These are phyloP conservation scores for Colletotrichum acutatum DNA, from an alignment of 2,329 filamentous ascomycete genomes.

Conservation along the genomic window DNA sequence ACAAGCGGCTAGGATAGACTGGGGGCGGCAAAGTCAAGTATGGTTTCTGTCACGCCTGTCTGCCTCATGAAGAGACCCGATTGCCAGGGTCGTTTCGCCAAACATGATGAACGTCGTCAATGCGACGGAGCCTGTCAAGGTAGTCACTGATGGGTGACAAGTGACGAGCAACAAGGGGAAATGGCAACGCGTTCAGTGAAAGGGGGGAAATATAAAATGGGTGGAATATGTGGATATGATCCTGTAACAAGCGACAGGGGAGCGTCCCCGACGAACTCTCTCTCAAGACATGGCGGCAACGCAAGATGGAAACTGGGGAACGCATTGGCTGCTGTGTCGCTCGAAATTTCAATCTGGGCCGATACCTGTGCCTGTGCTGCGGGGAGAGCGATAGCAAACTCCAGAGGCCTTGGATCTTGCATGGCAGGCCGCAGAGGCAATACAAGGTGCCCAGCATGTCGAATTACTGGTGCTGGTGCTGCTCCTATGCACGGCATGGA, in stretches of 20 bases:
- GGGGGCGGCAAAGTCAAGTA: slow-evolving; percentile 17
- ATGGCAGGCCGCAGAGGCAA: not conserved
- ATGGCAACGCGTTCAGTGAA: slow-evolving; percentile 12
- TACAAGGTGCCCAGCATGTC: not conserved
- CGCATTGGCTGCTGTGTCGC: slow-evolving; percentile 29
- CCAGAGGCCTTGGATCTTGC: not conserved
- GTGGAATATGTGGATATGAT: slow-evolving; percentile 9
- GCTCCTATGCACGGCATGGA: not conserved
- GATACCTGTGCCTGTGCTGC: slow-evolving; percentile 10
- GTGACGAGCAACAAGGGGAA: not conserved
- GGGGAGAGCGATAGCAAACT: slow-evolving; percentile 10
- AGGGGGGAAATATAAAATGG: slow-evolving; percentile 9
- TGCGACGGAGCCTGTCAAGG: slow-evolving; percentile 13
- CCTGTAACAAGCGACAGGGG: slow-evolving; percentile 19
- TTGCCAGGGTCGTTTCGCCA: slow-evolving; percentile 21
- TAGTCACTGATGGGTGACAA: not conserved
- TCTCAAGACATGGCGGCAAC: slow-evolving; percentile 14
- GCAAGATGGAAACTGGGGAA: slow-evolving; percentile 11
- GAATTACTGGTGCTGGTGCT: not conserved
- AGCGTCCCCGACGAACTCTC: not conserved
- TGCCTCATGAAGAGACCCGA: slow-evolving; percentile 24
- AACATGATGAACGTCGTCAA: slow-evolving; percentile 20
- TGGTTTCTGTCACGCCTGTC: not conserved
- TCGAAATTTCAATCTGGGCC: slow-evolving; percentile 27
- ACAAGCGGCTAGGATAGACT: slow-evolving; percentile 16